Evolutionary conservation across 208 protist species (phyloP).

Genomic region (Trypanosoma lewisi): DNA sequence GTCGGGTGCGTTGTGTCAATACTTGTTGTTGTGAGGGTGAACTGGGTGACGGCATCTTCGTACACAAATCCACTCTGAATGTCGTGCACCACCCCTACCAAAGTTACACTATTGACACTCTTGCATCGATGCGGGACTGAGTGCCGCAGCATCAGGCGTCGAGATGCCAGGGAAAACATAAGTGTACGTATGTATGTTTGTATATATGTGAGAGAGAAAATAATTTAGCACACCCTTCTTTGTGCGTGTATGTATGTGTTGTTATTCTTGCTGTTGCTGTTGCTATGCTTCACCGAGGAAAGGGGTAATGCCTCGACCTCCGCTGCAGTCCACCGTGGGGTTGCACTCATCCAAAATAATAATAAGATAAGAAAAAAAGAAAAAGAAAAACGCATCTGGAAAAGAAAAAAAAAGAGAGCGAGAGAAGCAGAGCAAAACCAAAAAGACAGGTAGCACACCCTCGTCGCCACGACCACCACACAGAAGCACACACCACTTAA

Average conservation of each 20-base stretch:
- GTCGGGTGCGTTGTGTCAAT: slow-evolving; percentile 74
- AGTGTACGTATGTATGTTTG: background rate
- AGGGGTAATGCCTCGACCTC: no score
- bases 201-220: background rate
- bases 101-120: slow-evolving; percentile 86
- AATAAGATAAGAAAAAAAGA: background rate
- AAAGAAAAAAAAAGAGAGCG: background rate
- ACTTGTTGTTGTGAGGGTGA: slow-evolving; percentile 88
- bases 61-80: slow-evolving; percentile 89
- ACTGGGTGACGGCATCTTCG: slow-evolving; percentile 89
- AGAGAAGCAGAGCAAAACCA: background rate
- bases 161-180: slow-evolving; percentile 15
- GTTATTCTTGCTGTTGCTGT: background rate
- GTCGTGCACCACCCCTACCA: slow-evolving; percentile 90
- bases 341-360: no score
- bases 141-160: slow-evolving; percentile 16
- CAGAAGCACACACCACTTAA: no score
- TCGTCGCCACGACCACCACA: background rate
- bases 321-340: no score
- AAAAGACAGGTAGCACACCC: background rate
- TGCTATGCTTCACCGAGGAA: no score
- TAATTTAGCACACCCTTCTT: background rate
- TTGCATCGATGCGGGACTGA: slow-evolving; percentile 13
- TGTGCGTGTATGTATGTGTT: no score
- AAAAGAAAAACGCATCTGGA: background rate